phyloP scores from a whole-genome alignment of 257 asterid species.

The Petrea volubilis region DNA sequence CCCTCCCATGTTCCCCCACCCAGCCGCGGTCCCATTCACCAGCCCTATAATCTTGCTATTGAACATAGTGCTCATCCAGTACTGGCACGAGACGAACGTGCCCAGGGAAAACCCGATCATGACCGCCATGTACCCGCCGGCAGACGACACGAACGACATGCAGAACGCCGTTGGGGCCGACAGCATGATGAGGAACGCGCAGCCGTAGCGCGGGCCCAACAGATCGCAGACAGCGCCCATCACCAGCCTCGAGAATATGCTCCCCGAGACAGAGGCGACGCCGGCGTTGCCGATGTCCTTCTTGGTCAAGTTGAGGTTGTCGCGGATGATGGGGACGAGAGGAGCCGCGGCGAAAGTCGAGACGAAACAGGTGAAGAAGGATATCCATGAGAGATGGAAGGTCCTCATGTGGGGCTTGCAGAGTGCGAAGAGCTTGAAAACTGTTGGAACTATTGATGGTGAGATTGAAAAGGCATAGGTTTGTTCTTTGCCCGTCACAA shows the following conservation, averaged over 20 bases:
- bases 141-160: constrained; percentile 43
- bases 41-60: constrained; percentile 50
- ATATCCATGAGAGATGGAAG: constrained; percentile 67
- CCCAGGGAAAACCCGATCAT: constrained; percentile 68
- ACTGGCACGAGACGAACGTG: constrained; percentile 65
- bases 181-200: constrained; percentile 53
- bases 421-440: constrained; percentile 50
- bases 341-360: constrained; percentile 71
- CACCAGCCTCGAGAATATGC: constrained; percentile 61
- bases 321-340: constrained; percentile 60
- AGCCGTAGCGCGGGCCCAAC: constrained; percentile 62
- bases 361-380: constrained; percentile 64
- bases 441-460: constrained; percentile 47
- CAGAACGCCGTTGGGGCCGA: constrained; percentile 61
- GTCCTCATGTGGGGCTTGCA: constrained; percentile 64
- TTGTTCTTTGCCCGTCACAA: constrained; percentile 46
- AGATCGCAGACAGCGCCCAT: constrained; percentile 65
- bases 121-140: constrained; percentile 53
- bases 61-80: constrained; percentile 68
- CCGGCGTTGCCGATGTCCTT: constrained; percentile 58
- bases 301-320: constrained; percentile 48
- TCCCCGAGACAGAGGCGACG: constrained; percentile 66
- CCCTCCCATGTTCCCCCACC: constrained; percentile 83
- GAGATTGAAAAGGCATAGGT: constrained; percentile 44
- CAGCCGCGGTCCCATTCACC: constrained; percentile 65